Base-by-base conservation (phyloP, 2,329 filamentous ascomycete species). In the Myriosclerotinia duriaeana region DNA sequence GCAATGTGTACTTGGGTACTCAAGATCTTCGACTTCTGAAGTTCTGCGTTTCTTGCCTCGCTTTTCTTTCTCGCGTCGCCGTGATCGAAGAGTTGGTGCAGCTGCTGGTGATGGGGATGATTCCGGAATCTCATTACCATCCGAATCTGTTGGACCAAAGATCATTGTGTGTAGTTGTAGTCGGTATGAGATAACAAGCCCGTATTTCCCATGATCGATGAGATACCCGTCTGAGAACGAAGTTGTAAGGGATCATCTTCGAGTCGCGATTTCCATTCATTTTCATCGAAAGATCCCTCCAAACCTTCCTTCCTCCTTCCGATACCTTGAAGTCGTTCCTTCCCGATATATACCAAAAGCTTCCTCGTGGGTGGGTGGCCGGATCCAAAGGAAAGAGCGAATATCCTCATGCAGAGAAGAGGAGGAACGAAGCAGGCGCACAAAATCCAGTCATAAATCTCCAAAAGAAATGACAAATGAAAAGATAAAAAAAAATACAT, bases 401-500 rank as follows among this genome's bases (percentile, higher is more conserved):
- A 17, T 53, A 42, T 26, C 26, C 14, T 26, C 26, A 26, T 36
- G 30, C 17, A 42, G 36, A 14, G 9, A 61, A 17, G 14, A 30
- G 34, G 26, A 64, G 9, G 20, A 53, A 26, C 48, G 38, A 52
- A 38, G 64, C 53, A 48, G 42, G 64, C 53, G 64, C 59, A 44
- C 44, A 38, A 44, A n/a, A 36, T 7, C 3, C 42, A 5, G 4
- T 50, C n/a, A 15, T 14, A 14, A 38, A 50, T 2, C 14, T 38
- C 20, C 20, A 5, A 67, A 65, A 69, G 64, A 62, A 62, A 58
- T 38, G 14, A 34, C 42, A 48, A 58, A 60, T 52, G 26, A 46
- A 66, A 71, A 71, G 63, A 68, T 66, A n/a, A 52, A 68, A 69
- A 26, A 53, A 8, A 53, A 61, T 34, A 66, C 92, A 82, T 83